Percentiles rank a stretch among this genome's conserved stretches.
These are phyloP conservation scores for Ascobolus immersus DNA, from an alignment of 495 filamentous ascomycete species.

Conservation along the genomic window DNA sequence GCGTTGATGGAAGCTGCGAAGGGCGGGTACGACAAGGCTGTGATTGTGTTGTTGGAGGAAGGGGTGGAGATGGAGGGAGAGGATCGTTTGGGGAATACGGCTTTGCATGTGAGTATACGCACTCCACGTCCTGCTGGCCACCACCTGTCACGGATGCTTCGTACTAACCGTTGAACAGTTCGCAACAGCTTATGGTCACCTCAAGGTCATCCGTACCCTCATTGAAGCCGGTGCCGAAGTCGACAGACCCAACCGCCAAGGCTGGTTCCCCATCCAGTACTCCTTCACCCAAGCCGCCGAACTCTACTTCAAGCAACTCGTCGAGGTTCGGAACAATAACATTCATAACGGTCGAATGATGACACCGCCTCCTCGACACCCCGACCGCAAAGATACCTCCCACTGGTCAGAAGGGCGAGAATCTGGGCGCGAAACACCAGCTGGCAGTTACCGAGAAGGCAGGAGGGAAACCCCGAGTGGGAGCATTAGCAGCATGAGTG, in stretches of 20 bases:
- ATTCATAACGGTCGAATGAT: no score
- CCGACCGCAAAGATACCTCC: no score
- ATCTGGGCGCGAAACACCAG: background rate
- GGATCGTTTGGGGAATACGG: slow-evolving; percentile 29
- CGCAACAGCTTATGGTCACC: slow-evolving; percentile 37
- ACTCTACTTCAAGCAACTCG: slow-evolving; percentile 42
- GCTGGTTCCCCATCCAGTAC: slow-evolving; percentile 49
- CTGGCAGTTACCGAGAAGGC: background rate
- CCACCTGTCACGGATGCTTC: no score
- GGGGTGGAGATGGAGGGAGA: background rate
- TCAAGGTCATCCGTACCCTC: slow-evolving; percentile 46
- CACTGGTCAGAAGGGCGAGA: slow-evolving; percentile 11
- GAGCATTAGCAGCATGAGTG: no score
- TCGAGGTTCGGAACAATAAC: slow-evolving; percentile 29
- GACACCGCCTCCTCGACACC: no score
- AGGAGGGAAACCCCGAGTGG: no score
- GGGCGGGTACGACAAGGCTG: slow-evolving; percentile 1
- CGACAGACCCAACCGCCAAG: slow-evolving; percentile 36
- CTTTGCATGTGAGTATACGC: slow-evolving; percentile 35
- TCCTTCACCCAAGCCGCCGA: slow-evolving; percentile 48
- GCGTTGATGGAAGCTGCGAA: slow-evolving; percentile 16
- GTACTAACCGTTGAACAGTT: slow-evolving; percentile 12
- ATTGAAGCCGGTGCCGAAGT: slow-evolving; percentile 42
- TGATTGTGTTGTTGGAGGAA: slow-evolving; percentile 2
- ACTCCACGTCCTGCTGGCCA: slow-evolving; percentile 12